Conservation (phyloP, 257 asterid species). For the Salvia rosmarinus region DNA sequence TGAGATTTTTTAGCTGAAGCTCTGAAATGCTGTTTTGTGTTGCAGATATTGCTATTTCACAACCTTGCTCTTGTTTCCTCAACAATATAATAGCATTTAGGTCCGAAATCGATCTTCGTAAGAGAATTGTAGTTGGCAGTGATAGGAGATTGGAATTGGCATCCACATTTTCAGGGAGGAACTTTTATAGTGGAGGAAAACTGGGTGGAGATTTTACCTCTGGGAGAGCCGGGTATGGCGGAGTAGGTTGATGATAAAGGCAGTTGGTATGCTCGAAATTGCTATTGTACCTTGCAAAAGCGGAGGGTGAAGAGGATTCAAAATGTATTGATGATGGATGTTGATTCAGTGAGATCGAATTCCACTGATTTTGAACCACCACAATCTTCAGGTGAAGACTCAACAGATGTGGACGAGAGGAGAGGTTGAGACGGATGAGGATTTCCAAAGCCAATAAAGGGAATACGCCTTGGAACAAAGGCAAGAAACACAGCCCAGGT, state of each 20-base stretch:
- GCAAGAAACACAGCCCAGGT: slow-evolving; percentile 94
- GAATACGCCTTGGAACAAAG: slow-evolving; percentile 94
- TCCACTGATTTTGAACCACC: slow-evolving; percentile 38
- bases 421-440: slow-evolving; percentile 85
- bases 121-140: slow-evolving; percentile 44
- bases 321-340: slow-evolving; percentile 47
- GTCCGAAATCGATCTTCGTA: slow-evolving; percentile 45
- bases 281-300: slow-evolving; percentile 37
- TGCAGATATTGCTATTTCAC: slow-evolving; percentile 91
- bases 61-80: slow-evolving; percentile 70
- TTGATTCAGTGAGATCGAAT: slow-evolving; percentile 44
- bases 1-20: slow-evolving; percentile 18
- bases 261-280: slow-evolving; percentile 71
- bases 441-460: slow-evolving; percentile 95
- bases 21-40: slow-evolving; percentile 27
- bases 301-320: slow-evolving; percentile 38
- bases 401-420: slow-evolving; percentile 61
- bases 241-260: slow-evolving; percentile 61
- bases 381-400: slow-evolving; percentile 53
- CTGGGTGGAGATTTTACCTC: slow-evolving; percentile 34
- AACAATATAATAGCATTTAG: slow-evolving; percentile 54
- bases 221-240: slow-evolving; percentile 46
- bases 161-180: slow-evolving; percentile 48
- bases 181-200: slow-evolving; percentile 39
- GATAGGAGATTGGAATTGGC: slow-evolving; percentile 51